Conservation (phyloP, 768 basidiomycete genomes). For the Boletus vinaceobasis region DNA sequence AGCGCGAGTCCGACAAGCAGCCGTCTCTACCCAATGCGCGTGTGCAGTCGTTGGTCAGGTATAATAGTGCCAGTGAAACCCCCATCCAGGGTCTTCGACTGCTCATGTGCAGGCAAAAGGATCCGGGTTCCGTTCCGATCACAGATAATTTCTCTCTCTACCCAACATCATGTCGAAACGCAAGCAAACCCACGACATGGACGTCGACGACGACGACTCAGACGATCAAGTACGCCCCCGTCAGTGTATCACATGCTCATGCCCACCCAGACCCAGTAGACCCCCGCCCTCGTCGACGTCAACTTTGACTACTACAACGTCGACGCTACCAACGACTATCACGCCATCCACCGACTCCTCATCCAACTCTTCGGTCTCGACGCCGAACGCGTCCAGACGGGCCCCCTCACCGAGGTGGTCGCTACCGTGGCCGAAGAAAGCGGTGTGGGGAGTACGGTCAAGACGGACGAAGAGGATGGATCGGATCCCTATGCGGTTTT, state of each 20-base stretch:
- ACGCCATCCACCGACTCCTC: slow-evolving; percentile 75
- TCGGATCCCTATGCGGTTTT: slow-evolving; percentile 84
- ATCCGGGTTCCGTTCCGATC: neutral
- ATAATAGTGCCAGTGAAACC: no score
- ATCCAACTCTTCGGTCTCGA: slow-evolving; percentile 70
- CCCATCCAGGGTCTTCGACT: no score
- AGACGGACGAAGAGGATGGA: slow-evolving; percentile 58
- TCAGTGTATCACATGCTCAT: neutral
- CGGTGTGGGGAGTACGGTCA: slow-evolving; percentile 82
- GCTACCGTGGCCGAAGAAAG: slow-evolving; percentile 70
- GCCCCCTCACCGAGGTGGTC: slow-evolving; percentile 78
- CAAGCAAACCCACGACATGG: slow-evolving; percentile 40
- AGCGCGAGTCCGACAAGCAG: no score
- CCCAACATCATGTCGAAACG: slow-evolving; percentile 46
- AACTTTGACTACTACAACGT: slow-evolving; percentile 91
- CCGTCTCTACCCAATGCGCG: no score
- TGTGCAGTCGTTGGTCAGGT: no score
- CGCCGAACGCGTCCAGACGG: slow-evolving; percentile 64
- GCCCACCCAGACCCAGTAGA: slow-evolving; percentile 10
- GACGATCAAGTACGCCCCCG: slow-evolving; percentile 39
- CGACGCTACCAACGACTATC: slow-evolving; percentile 77
- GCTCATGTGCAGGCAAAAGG: no score
- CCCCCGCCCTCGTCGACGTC: slow-evolving; percentile 23
- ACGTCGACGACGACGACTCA: slow-evolving; percentile 36
- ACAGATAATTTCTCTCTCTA: neutral